These are phyloP conservation scores for Fusarium sp. DNA, from an alignment of 2,329 filamentous ascomycete genomes.

Conservation along the genomic window DNA sequence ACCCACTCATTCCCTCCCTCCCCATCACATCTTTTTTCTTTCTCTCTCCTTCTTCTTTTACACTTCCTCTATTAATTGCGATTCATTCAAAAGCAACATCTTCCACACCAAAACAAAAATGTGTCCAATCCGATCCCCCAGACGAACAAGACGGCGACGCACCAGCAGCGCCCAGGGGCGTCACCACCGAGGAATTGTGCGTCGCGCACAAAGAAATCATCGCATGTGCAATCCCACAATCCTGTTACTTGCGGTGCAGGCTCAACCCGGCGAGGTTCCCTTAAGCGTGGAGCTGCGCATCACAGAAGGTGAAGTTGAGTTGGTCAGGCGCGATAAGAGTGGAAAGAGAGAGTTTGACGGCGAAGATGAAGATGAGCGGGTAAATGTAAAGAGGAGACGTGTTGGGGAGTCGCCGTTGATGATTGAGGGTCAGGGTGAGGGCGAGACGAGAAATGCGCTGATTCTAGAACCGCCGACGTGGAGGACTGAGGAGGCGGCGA, in stretches of 20 bases:
- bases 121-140: neutral
- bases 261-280: neutral
- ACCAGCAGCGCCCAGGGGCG: neutral
- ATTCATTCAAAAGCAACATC: no score
- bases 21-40: no score
- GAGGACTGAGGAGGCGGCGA: no score
- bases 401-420: neutral
- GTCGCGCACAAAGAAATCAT: neutral
- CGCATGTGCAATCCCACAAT: neutral
- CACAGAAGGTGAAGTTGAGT: neutral
- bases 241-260: neutral
- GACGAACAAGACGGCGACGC: neutral
- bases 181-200: neutral
- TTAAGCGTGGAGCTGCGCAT: neutral
- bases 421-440: neutral
- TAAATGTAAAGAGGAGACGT: neutral
- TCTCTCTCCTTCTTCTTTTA: no score
- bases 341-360: neutral
- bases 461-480: neutral
- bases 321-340: neutral
- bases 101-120: no score
- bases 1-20: no score
- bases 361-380: neutral
- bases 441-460: neutral
- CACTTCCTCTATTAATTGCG: no score